Evolutionary conservation across 306 rosid species (phyloP).

Genomic region (Inga oerstediana): DNA sequence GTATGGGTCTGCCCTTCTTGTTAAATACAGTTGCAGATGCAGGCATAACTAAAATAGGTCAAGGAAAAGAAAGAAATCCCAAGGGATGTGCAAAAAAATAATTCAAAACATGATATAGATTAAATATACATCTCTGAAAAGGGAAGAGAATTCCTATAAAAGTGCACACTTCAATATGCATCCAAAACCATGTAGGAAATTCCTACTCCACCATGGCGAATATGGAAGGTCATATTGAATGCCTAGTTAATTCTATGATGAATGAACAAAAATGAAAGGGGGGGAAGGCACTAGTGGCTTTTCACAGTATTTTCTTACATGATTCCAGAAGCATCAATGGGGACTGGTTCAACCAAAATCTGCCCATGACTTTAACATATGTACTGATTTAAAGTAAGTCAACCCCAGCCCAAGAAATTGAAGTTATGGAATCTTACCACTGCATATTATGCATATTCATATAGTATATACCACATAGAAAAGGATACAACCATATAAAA

Average conservation of each 20-base stretch:
- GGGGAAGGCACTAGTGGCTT: background rate
- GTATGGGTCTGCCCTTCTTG: slow-evolving; percentile 94
- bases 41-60: slow-evolving; percentile 77
- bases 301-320: slow-evolving; percentile 24
- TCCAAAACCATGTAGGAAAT: slow-evolving; percentile 23
- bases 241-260: background rate
- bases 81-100: slow-evolving; percentile 23
- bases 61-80: slow-evolving; percentile 54
- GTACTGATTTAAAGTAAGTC: slow-evolving; percentile 11
- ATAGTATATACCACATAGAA: slow-evolving; percentile 16
- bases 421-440: background rate
- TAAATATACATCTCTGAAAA: slow-evolving; percentile 13
- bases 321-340: slow-evolving; percentile 12
- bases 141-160: slow-evolving; percentile 8
- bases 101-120: slow-evolving; percentile 14
- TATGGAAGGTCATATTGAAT: slow-evolving; percentile 27
- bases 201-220: slow-evolving; percentile 10
- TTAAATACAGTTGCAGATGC: slow-evolving; percentile 88
- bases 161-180: slow-evolving; percentile 12
- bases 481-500: slow-evolving; percentile 99
- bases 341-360: background rate
- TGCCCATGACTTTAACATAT: slow-evolving; percentile 1
- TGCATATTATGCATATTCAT: background rate
- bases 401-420: slow-evolving; percentile 8
- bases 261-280: background rate